Conservation (phyloP, 2,329 filamentous ascomycete genomes). For the Fusarium sp. region DNA sequence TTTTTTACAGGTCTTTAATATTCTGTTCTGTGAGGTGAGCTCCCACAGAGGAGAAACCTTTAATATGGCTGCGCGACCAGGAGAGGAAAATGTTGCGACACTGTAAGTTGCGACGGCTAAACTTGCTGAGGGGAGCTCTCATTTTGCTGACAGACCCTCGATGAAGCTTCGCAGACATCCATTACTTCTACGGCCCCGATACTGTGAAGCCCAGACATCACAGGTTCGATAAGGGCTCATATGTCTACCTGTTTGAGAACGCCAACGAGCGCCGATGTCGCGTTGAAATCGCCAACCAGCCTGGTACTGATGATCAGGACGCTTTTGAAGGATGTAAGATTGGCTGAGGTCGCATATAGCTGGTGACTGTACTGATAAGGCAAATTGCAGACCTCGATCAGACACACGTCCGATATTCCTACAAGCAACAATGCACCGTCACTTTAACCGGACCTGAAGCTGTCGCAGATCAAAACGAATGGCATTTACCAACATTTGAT, state of each 20-base stretch:
- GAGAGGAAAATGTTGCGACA: conserved; percentile 65
- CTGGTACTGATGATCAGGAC: conserved; percentile 81
- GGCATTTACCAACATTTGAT: conserved; percentile 81
- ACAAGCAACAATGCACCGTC: conserved; percentile 79
- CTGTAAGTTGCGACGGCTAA: conserved; percentile 56
- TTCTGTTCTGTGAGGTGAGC: neutral
- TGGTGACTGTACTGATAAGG: conserved; percentile 23
- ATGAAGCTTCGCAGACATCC: conserved; percentile 78
- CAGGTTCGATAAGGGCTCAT: conserved; percentile 83
- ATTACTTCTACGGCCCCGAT: conserved; percentile 82
- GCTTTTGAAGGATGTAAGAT: conserved; percentile 80
- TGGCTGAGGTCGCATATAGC: conserved; percentile 13
- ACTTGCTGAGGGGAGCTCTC: neutral
- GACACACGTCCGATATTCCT: conserved; percentile 75
- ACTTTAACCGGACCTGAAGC: conserved; percentile 71
- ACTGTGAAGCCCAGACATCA: conserved; percentile 78
- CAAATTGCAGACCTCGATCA: conserved; percentile 70
- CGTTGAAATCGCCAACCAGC: conserved; percentile 80
- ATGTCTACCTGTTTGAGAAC: conserved; percentile 84
- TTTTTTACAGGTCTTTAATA: neutral
- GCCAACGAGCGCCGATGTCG: conserved; percentile 74
- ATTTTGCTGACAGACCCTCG: conserved; percentile 18
- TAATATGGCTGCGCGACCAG: conserved; percentile 60
- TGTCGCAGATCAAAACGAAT: conserved; percentile 68
- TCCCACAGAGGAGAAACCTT: conserved; percentile 6